Evolutionary conservation across 495 filamentous ascomycete genomes (phyloP), one percentile per base, ranked within the genome.

Genomic region (Hyaloscypha hepaticicola): DNA sequence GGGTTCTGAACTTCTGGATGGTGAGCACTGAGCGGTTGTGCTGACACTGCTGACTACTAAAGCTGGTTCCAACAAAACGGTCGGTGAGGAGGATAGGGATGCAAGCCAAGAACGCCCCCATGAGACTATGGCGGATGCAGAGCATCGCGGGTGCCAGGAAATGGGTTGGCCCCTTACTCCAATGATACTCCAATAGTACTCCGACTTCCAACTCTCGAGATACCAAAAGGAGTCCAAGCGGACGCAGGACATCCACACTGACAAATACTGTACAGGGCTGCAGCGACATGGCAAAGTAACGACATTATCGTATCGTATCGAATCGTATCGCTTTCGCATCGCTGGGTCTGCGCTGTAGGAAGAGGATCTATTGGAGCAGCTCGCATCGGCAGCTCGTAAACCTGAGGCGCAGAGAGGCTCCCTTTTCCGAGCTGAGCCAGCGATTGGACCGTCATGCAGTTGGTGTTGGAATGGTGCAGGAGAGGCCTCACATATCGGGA

Each of bases 21-120:
- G 31, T 34, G 31, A 12, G 31, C 19, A 16, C 38, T 45, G 16
- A 3, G 16, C 4, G 38, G 12, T 9, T 16, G 38, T n/a, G n/a
- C n/a, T n/a, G n/a, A n/a, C n/a, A n/a, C n/a, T n/a, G n/a, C n/a
- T n/a, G n/a, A n/a, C n/a, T n/a, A n/a, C n/a, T n/a, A n/a, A n/a
- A n/a, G n/a, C n/a, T n/a, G n/a, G n/a, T 29, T 56, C 53, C 53
- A 28, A 56, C 53, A 56, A 21, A 53, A 53, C 50, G 50, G 50
- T 53, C 38, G 38, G 7, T 19, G 38, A 45, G 38, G 16, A 16
- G 4, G 38, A 9, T 16, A 16, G 38, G 38, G 38, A 4, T 3
- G 12, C 38, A 16, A 12, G 38, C 38, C 38, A 9, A 45, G 38
- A 45, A 45, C 16, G 38, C 38, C 31, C 6, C 31, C n/a, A n/a